Conservation (phyloP, 2,329 filamentous ascomycete genomes). For the Trichoderma harzianum region DNA sequence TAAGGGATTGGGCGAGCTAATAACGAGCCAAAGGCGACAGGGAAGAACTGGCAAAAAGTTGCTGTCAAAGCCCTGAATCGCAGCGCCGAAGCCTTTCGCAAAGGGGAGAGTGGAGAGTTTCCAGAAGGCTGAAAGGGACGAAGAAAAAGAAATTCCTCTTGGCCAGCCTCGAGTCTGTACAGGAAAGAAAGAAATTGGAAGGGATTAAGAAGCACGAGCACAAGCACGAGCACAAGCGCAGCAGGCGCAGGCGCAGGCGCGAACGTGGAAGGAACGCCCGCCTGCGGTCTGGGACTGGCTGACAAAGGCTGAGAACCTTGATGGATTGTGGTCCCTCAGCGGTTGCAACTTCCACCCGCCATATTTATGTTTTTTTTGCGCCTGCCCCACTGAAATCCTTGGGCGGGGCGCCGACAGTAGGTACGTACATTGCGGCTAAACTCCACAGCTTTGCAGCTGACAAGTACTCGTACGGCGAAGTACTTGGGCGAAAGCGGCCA, state of each 20-base stretch:
- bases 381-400: neutral
- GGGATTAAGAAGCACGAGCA: neutral
- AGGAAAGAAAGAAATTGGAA: neutral
- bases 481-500: neutral
- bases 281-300: constrained; percentile 8
- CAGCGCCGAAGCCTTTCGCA: neutral
- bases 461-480: neutral
- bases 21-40: neutral
- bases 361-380: constrained; percentile 3
- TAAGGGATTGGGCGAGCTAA: neutral
- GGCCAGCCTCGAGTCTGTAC: neutral
- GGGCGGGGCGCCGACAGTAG: neutral
- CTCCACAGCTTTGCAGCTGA: neutral
- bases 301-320: constrained; percentile 29
- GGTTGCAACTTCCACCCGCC: neutral
- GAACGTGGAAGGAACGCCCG: constrained; percentile 9
- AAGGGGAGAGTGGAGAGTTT: neutral
- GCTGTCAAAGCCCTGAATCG: neutral
- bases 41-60: neutral
- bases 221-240: neutral
- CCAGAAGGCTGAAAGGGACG: neutral
- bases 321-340: constrained; percentile 24
- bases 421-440: neutral
- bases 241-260: constrained; percentile 7
- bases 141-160: neutral